These are phyloP conservation scores for Zea luxurians DNA, from an alignment of 176 grass and related monocot species.

Conservation along the genomic window DNA sequence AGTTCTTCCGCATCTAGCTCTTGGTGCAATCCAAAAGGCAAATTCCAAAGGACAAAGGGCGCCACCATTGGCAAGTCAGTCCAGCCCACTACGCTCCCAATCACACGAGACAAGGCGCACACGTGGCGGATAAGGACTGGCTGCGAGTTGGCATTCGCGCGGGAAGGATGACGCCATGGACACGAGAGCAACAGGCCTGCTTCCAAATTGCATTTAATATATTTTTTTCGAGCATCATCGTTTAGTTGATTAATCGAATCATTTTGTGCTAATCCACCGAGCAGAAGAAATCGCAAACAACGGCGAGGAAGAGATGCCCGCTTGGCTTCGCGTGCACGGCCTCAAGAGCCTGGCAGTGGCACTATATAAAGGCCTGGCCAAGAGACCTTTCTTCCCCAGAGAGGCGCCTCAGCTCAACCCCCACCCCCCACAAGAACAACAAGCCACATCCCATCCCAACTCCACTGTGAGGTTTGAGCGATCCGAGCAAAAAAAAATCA, in stretches of 20 bases:
- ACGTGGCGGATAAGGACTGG: conserved; percentile 31
- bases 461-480: conserved; percentile 90
- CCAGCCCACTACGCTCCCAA: neutral
- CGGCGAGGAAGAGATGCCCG: conserved; percentile 36
- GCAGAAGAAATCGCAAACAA: neutral
- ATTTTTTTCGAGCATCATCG: too few relatives aligned
- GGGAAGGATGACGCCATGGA: conserved; percentile 32
- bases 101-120: neutral
- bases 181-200: conserved; percentile 7
- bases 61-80: conserved; percentile 4
- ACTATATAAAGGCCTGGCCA: conserved; percentile 53
- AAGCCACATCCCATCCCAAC: conserved; percentile 35
- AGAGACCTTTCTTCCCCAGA: conserved; percentile 56
- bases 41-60: conserved; percentile 18
- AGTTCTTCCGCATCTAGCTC: too few relatives aligned
- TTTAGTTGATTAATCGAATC: neutral
- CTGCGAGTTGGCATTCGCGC: conserved; percentile 42
- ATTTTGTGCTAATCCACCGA: conserved; percentile 12
- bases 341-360: conserved; percentile 28
- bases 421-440: neutral
- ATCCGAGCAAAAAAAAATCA: conserved; percentile 12
- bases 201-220: too few relatives aligned
- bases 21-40: conserved; percentile 19
- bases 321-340: conserved; percentile 35
- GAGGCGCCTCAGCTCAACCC: conserved; percentile 34